phyloP scores from a whole-genome alignment of 2,329 filamentous ascomycete genomes.

The Dendryphion nanum region DNA sequence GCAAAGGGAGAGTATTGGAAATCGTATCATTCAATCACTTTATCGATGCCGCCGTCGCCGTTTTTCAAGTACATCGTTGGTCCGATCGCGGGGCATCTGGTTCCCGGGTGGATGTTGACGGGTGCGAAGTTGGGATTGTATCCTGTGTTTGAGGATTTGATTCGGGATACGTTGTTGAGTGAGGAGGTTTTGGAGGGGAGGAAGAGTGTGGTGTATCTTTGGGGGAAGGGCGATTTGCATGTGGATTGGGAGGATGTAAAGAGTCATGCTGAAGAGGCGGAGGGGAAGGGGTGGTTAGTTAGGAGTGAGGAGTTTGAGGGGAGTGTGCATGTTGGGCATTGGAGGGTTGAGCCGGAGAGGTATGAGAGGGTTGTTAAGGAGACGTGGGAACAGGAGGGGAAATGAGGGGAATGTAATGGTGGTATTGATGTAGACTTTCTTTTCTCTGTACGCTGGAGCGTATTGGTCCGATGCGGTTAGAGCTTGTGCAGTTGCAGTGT shows the following conservation, averaged over 20 bases:
- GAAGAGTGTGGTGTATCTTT: constrained; percentile 3
- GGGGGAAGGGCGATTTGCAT: constrained; percentile 3
- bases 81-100: background rate
- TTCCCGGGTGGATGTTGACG: background rate
- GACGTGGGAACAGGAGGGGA: no score
- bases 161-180: constrained; percentile 5
- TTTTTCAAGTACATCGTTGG: constrained; percentile 1
- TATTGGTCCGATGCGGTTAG: no score
- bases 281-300: constrained; percentile 4
- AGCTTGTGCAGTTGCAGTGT: no score
- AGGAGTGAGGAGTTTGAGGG: constrained; percentile 2
- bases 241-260: constrained; percentile 5
- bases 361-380: constrained; percentile 2
- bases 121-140: background rate
- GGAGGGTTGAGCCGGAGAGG: constrained; percentile 1
- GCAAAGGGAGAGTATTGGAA: constrained; percentile 11
- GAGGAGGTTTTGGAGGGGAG: background rate
- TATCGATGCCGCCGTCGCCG: constrained; percentile 1
- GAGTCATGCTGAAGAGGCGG: constrained; percentile 2
- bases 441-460: no score
- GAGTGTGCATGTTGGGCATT: constrained; percentile 5
- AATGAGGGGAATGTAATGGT: no score
- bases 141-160: constrained; percentile 4
- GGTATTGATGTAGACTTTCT: no score
- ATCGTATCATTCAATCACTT: constrained; percentile 12